Percentiles rank a stretch among this genome's conserved stretches.
These are phyloP conservation scores for Linanthus parryae DNA, from an alignment of 148 eudicot genomes.

Conservation along the genomic window DNA sequence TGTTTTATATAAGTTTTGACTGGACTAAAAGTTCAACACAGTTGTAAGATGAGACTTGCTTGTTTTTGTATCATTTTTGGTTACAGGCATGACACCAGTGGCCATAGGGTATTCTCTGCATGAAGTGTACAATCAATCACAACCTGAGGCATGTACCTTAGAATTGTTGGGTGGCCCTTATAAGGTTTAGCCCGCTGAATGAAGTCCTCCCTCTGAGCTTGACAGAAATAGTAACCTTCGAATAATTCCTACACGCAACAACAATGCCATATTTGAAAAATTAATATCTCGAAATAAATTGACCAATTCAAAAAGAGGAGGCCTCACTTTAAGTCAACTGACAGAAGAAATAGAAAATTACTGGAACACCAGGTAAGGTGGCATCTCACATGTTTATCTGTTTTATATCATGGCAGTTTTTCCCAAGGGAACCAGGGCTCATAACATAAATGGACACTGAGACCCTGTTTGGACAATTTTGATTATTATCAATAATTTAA, in stretches of 20 bases:
- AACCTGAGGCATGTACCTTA: conserved; percentile 34
- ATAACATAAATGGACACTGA: too few relatives aligned
- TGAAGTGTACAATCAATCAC: background rate
- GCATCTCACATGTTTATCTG: too few relatives aligned
- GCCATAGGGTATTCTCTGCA: too few relatives aligned
- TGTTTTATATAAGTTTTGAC: conserved; percentile 1
- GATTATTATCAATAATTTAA: too few relatives aligned
- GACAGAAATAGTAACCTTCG: conserved; percentile 98
- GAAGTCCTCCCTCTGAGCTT: conserved; percentile 93
- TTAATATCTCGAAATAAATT: background rate
- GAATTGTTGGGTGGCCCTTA: conserved; percentile 80
- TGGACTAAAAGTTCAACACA: background rate
- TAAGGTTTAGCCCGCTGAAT: conserved; percentile 82
- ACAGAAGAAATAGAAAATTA: background rate
- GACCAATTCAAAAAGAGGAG: background rate
- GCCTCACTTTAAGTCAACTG: background rate
- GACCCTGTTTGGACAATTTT: too few relatives aligned
- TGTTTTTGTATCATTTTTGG: too few relatives aligned
- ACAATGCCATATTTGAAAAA: background rate
- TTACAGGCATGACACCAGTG: too few relatives aligned
- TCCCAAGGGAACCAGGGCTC: too few relatives aligned
- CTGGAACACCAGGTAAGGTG: too few relatives aligned
- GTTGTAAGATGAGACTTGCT: background rate
- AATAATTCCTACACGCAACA: conserved; percentile 64
- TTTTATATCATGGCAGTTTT: too few relatives aligned